These are phyloP conservation scores for Simplicillium sp. DNA, from an alignment of 2,329 filamentous ascomycete genomes.

Conservation along the genomic window DNA sequence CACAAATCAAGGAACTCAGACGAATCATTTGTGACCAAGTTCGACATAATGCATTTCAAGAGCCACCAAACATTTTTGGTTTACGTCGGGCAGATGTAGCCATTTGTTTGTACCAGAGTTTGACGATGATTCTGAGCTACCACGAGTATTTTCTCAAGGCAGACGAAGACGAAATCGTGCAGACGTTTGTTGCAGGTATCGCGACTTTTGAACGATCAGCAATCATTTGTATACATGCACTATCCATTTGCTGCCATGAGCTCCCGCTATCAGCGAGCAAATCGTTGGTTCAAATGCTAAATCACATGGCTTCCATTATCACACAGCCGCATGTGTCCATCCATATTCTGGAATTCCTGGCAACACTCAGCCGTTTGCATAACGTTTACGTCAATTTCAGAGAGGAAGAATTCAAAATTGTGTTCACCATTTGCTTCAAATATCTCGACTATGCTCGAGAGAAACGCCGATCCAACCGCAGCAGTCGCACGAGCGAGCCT, in stretches of 20 bases:
- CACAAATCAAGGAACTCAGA: conserved; percentile 67
- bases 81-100: conserved; percentile 82
- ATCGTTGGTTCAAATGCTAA: conserved; percentile 73
- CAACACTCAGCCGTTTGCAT: conserved; percentile 74
- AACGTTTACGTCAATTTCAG: conserved; percentile 81
- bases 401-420: conserved; percentile 84
- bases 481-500: conserved; percentile 34
- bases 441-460: conserved; percentile 86
- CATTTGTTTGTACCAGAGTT: conserved; percentile 75
- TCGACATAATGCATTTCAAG: conserved; percentile 64
- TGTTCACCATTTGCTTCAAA: conserved; percentile 91
- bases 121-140: conserved; percentile 86
- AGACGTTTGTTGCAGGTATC: conserved; percentile 78
- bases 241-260: conserved; percentile 93
- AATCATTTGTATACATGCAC: conserved; percentile 86
- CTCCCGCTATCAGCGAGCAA: conserved; percentile 81
- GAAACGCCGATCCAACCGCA: conserved; percentile 38
- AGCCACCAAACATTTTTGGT: conserved; percentile 70
- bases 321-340: conserved; percentile 86
- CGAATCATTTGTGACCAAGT: conserved; percentile 75
- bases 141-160: conserved; percentile 74
- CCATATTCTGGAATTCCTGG: conserved; percentile 94
- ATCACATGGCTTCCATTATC: conserved; percentile 93
- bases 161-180: conserved; percentile 84
- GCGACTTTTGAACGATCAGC: conserved; percentile 77